A percentile compares a stretch with the other conserved stretches of the same genome.
These are phyloP conservation scores for Sporothrix variecibatus DNA, from an alignment of 2,329 filamentous ascomycete species.

Conservation along the genomic window DNA sequence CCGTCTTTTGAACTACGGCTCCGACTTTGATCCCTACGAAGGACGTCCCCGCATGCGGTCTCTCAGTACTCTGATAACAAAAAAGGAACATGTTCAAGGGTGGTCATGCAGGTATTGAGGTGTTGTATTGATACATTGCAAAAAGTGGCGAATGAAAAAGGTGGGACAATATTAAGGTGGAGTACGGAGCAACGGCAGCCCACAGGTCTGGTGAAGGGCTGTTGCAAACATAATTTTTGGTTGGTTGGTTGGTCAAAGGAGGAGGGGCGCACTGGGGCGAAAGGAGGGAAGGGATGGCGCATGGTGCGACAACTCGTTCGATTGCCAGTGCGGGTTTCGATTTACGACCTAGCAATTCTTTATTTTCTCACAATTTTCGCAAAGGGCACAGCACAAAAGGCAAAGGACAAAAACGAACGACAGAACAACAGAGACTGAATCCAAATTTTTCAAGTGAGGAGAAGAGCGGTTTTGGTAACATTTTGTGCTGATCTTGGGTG, in stretches of 20 bases:
- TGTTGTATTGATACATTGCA: neutral
- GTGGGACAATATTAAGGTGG: neutral
- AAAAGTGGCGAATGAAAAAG: neutral
- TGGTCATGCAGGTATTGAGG: neutral
- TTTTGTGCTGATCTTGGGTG: neutral
- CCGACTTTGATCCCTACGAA: too few relatives aligned
- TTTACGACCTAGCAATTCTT: neutral
- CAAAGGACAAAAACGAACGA: neutral
- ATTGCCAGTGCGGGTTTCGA: neutral
- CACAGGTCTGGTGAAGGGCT: neutral
- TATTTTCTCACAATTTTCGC: neutral
- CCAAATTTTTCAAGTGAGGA: neutral
- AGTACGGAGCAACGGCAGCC: neutral
- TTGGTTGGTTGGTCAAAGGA: neutral
- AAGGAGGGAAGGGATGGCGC: neutral
- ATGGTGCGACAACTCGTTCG: neutral
- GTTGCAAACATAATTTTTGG: neutral
- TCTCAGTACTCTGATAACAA: too few relatives aligned
- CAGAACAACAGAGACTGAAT: neutral
- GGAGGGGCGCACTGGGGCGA: neutral
- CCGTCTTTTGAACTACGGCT: neutral
- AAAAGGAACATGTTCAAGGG: neutral
- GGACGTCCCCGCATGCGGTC: too few relatives aligned
- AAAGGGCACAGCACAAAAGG: neutral
- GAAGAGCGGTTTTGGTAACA: neutral